Evolutionary conservation across 2,329 filamentous ascomycete species (phyloP).

Genomic region (Arachnomyces sp.): DNA sequence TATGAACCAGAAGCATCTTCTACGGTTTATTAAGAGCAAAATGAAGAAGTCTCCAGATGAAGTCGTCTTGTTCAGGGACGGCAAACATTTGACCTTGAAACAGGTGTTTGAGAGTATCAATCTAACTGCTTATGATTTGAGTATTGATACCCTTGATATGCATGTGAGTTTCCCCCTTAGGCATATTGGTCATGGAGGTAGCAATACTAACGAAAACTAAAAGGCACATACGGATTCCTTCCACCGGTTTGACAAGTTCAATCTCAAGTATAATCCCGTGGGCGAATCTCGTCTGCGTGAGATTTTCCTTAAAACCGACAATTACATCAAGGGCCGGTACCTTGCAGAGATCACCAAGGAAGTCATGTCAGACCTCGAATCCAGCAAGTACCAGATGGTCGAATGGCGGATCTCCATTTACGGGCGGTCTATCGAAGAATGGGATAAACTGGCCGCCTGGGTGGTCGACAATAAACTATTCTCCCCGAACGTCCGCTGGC

Average conservation of each 20-base stretch:
- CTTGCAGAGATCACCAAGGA: slow-evolving; percentile 96
- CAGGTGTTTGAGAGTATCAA: slow-evolving; percentile 98
- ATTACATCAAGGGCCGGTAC: slow-evolving; percentile 92
- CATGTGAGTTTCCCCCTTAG: slow-evolving; percentile 54
- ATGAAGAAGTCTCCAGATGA: slow-evolving; percentile 98
- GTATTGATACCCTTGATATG: slow-evolving; percentile 98
- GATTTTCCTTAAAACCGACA: slow-evolving; percentile 99
- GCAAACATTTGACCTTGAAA: slow-evolving; percentile 77
- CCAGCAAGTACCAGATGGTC: slow-evolving; percentile 99
- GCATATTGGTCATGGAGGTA: not conserved
- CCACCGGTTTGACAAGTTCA: slow-evolving; percentile 99
- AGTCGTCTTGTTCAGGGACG: slow-evolving; percentile 84
- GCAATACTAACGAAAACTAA: slow-evolving; percentile 9
- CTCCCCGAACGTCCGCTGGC: slow-evolving; percentile 94
- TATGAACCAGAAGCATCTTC: slow-evolving; percentile 98
- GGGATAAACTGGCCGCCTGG: slow-evolving; percentile 96
- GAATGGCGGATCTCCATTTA: slow-evolving; percentile 99
- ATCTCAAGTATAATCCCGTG: slow-evolving; percentile 95
- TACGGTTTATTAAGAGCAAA: slow-evolving; percentile 99
- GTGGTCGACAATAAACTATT: slow-evolving; percentile 97
- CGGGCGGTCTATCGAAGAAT: slow-evolving; percentile 82
- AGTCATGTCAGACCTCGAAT: slow-evolving; percentile 92
- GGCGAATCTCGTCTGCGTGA: slow-evolving; percentile 90
- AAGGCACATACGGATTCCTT: slow-evolving; percentile 94
- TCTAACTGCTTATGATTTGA: slow-evolving; percentile 90